Evolutionary conservation across 495 filamentous ascomycete species (phyloP).

Genomic region (Podospora sp.): DNA sequence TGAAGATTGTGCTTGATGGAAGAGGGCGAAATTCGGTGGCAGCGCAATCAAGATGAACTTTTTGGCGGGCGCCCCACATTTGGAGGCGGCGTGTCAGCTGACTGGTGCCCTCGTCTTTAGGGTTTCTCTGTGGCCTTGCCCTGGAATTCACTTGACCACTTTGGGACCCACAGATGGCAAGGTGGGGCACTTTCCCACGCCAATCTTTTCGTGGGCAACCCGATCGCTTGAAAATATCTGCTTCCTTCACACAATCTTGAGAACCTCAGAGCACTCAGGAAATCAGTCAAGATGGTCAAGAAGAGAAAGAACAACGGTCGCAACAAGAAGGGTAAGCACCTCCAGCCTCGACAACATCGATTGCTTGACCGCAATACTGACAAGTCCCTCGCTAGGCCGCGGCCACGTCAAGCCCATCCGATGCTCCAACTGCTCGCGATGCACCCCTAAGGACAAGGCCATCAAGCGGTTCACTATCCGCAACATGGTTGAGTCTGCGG

Average conservation of each 20-base stretch:
- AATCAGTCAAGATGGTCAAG: conserved; percentile 95
- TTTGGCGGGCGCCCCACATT: conserved; percentile 32
- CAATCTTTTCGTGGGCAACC: conserved; percentile 30
- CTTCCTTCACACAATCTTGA: conserved; percentile 37
- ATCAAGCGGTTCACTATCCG: conserved; percentile 99
- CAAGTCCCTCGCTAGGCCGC: conserved; percentile 49
- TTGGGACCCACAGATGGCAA: conserved; percentile 9
- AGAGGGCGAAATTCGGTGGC: conserved; percentile 30
- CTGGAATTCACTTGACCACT: conserved; percentile 22
- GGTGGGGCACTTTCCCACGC: conserved; percentile 27
- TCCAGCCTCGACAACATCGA: neutral
- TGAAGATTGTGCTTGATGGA: conserved; percentile 39
- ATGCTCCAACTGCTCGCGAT: conserved; percentile 99
- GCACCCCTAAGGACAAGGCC: conserved; percentile 99
- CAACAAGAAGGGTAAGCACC: conserved; percentile 86
- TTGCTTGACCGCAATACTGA: neutral
- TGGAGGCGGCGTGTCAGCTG: conserved; percentile 36
- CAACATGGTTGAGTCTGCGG: conserved; percentile 99
- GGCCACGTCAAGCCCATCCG: conserved; percentile 99
- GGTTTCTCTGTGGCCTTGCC: conserved; percentile 33
- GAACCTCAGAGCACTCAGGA: conserved; percentile 44
- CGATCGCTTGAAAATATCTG: conserved; percentile 32
- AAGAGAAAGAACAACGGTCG: conserved; percentile 99
- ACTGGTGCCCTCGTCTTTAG: conserved; percentile 31
- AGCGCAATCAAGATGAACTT: conserved; percentile 33